Evolutionary conservation across 208 protist species (phyloP).

Genomic region (Acanthamoeba polyphaga): DNA sequence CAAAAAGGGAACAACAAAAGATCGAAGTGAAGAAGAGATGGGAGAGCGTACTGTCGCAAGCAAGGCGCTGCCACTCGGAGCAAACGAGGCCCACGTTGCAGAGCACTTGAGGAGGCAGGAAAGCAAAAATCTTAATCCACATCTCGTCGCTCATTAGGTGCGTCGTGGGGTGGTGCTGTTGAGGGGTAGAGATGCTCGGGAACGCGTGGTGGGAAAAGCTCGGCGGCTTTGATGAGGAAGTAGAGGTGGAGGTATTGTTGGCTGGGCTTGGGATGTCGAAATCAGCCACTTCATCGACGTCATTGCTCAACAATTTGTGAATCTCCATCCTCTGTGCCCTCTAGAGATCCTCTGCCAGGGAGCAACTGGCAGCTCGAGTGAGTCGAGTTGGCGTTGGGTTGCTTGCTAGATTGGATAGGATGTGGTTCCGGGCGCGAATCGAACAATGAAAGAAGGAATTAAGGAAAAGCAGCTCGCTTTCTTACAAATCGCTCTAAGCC

Average conservation of each 20-base stretch:
- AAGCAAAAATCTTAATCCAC: constrained; percentile 47
- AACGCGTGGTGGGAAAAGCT: neutral
- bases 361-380: too few species aligned
- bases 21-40: neutral
- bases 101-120: constrained; percentile 27
- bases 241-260: neutral
- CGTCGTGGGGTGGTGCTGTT: neutral
- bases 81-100: constrained; percentile 12
- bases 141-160: constrained; percentile 32
- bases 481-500: too few species aligned
- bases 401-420: too few species aligned
- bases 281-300: neutral
- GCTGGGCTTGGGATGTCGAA: neutral
- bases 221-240: neutral
- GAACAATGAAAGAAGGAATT: too few species aligned
- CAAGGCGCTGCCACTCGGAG: constrained; percentile 32
- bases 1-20: neutral
- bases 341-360: too few species aligned
- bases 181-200: neutral
- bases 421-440: too few species aligned
- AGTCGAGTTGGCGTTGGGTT: too few species aligned
- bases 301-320: constrained; percentile 42
- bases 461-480: too few species aligned
- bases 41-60: constrained; percentile 8
- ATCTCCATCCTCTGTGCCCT: neutral